These are phyloP conservation scores for Actinomortierella ambigua DNA, from an alignment of 371 early-diverging fungal species.

Conservation along the genomic window DNA sequence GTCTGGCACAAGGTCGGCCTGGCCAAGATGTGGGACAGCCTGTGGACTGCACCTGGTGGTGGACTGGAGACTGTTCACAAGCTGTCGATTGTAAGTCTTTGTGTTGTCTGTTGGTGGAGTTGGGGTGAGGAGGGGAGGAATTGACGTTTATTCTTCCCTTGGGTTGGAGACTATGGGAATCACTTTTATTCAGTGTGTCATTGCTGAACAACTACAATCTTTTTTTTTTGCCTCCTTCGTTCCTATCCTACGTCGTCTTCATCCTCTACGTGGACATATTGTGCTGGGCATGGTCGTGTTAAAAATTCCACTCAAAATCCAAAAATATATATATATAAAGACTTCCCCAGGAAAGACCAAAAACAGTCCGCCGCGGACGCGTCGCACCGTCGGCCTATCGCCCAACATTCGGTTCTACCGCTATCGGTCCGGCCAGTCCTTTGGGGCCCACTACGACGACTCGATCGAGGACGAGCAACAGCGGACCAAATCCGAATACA, in stretches of 20 bases:
- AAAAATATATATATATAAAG: constrained; percentile 3
- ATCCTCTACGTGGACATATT: not conserved
- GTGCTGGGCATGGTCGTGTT: not conserved
- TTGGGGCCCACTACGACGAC: constrained; percentile 82
- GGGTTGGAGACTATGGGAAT: not conserved
- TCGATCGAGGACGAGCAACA: constrained; percentile 58
- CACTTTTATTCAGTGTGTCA: not conserved
- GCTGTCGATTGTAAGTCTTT: constrained; percentile 16
- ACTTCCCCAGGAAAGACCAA: constrained; percentile 31
- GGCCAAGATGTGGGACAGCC: constrained; percentile 44
- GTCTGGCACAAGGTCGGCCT: constrained; percentile 67
- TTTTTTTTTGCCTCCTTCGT: not conserved
- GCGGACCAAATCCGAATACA: constrained; percentile 62
- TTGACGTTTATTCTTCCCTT: not conserved
- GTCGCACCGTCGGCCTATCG: constrained; percentile 59
- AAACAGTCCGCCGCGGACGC: constrained; percentile 10
- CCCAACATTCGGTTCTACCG: constrained; percentile 77
- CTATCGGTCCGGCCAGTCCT: constrained; percentile 69
- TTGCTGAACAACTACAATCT: not conserved
- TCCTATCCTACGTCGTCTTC: not conserved
- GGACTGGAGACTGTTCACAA: constrained; percentile 31
- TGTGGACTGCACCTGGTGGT: constrained; percentile 29
- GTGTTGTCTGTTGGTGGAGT: not conserved
- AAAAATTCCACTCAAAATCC: too few species aligned
- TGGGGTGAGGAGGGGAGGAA: not conserved